A percentile compares a stretch with the other conserved stretches of the same genome.
Evolutionary conservation across 257 asterid genomes (phyloP).

Genomic region (Nicotiana otophora): DNA sequence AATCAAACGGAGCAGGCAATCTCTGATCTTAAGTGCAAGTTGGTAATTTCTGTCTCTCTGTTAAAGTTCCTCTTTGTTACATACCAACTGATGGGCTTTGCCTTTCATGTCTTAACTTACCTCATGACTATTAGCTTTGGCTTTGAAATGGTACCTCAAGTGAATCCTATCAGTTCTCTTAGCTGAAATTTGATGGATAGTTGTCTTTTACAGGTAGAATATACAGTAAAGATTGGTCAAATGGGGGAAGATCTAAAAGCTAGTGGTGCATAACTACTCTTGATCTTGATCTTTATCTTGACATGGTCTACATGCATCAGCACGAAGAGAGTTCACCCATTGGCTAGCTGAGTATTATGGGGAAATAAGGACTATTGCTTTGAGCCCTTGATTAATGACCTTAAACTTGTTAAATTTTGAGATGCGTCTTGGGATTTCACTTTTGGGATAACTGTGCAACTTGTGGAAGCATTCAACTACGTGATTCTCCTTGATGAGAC

Average conservation of each 20-base stretch:
- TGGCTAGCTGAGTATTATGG: not conserved
- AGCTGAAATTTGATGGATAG: conserved; percentile 6
- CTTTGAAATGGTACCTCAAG: not conserved
- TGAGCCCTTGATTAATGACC: not conserved
- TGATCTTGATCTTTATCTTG: not conserved
- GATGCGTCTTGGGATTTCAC: conserved; percentile 4
- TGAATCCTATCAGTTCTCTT: conserved; percentile 7
- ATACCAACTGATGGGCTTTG: not conserved
- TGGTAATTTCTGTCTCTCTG: conserved; percentile 39
- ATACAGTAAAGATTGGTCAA: conserved; percentile 1
- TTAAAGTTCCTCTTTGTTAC: not conserved
- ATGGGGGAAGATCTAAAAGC: not conserved
- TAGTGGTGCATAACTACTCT: not conserved
- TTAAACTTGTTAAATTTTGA: not conserved
- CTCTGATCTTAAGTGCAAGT: conserved; percentile 39
- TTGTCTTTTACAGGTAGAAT: not conserved
- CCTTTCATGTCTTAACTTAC: not conserved
- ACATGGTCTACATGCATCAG: not conserved
- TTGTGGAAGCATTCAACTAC: not conserved
- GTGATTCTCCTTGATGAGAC: not conserved
- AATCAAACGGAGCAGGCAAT: conserved; percentile 52
- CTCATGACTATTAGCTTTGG: not conserved
- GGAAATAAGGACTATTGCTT: conserved; percentile 1
- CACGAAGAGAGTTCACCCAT: not conserved
- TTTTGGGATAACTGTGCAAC: not conserved